phyloP scores from a whole-genome alignment of 495 filamentous ascomycete species.

The Lepraria neglecta region DNA sequence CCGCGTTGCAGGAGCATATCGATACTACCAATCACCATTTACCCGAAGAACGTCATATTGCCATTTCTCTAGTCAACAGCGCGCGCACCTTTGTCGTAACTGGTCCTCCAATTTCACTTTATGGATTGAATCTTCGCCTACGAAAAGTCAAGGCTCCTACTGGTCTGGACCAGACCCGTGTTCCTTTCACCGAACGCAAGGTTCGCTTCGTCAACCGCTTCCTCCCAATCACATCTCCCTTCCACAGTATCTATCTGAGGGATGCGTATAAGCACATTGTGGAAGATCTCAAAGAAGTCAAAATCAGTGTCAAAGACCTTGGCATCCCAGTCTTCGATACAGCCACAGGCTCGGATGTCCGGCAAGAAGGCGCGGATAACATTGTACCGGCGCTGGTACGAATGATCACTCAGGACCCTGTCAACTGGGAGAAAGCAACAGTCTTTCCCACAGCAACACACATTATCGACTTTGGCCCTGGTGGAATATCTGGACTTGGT shows the following conservation, averaged over 20 bases:
- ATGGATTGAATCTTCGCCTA: conserved; percentile 87
- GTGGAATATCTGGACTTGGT: conserved; percentile 90
- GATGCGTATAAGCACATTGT: conserved; percentile 72
- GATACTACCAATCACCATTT: conserved; percentile 94
- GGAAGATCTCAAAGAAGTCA: conserved; percentile 77
- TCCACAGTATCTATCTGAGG: conserved; percentile 89
- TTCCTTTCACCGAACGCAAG: conserved; percentile 92
- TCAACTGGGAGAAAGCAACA: conserved; percentile 93
- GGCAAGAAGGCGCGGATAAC: conserved; percentile 52
- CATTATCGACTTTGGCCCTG: conserved; percentile 92
- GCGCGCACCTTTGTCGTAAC: conserved; percentile 95
- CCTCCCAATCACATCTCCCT: conserved; percentile 93
- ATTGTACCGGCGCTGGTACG: conserved; percentile 78
- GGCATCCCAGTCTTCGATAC: conserved; percentile 84
- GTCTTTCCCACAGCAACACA: conserved; percentile 84
- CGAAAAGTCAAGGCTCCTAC: conserved; percentile 96
- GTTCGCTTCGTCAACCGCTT: conserved; percentile 95
- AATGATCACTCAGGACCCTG: conserved; percentile 87
- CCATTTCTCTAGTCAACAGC: conserved; percentile 92
- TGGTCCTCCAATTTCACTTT: conserved; percentile 89
- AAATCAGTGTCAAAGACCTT: conserved; percentile 60
- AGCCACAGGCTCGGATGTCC: conserved; percentile 73
- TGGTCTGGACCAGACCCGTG: conserved; percentile 88
- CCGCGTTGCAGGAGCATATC: conserved; percentile 87
- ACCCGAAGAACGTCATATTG: conserved; percentile 83